Evolutionary conservation across 805 yeast genomes (phyloP), one percentile per base, ranked within the genome.

Genomic region (Kockiozyma suomiensis): DNA sequence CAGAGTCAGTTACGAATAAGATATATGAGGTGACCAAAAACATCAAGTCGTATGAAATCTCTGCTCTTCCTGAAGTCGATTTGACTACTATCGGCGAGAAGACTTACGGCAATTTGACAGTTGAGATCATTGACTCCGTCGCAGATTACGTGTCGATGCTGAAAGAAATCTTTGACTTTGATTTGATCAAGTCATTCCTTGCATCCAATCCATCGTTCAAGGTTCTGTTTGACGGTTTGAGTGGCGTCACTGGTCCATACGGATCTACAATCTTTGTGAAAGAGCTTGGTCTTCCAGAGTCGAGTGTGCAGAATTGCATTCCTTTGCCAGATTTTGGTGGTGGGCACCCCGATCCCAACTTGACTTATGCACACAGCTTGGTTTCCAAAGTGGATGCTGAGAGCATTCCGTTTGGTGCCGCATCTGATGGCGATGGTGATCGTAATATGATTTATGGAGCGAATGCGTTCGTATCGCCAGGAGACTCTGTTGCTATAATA

Each of bases 351-450:
- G 99, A 93, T 76, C 99, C 99, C 66, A 93, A 93, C 77, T 82
- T 93, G 74, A 92, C 97, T 13, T 93, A 94, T 72, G 99, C 98
- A 10, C 83, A 81, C 61, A 85, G 96, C 19, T 80, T 93, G 65
- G 99, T 93, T 21, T 87, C 83, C 35, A 81, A 82, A 65, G 99
- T 93, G n/a, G 97, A 94, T 71, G 72, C 75, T 21, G 88, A 88
- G 60, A 77, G 84, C 60, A 88, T 92, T 66, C 88, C 93, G 6
- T 93, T 93, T 73, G 99, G 99, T 65, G 98, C 98, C 40, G 98
- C 98, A 7, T 88, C 96, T n/a, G 99, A 90, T 73, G 99, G 99
- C 75, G 99, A 93, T 70, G 99, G 99, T 74, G 99, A 93, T 73
- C 85, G 99, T 78, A 93, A 93, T 75, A 93, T 93, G 99, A 93